phyloP scores from a whole-genome alignment of 2,329 filamentous ascomycete genomes.

The Purpureocillium takamizusanense region DNA sequence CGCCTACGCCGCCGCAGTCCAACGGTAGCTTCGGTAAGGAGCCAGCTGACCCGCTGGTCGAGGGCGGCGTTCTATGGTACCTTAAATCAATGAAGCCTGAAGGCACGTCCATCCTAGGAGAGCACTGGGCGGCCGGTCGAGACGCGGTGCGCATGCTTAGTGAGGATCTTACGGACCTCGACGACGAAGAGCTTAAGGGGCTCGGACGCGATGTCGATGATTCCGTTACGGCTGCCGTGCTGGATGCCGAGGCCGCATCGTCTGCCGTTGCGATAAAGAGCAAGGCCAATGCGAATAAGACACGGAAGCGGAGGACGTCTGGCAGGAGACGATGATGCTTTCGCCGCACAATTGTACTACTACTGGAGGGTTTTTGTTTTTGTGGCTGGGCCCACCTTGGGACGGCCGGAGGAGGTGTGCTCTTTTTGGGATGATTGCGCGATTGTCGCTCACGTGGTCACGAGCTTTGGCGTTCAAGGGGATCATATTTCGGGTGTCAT shows the following conservation, averaged over 20 bases:
- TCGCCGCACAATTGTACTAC: too few relatives aligned
- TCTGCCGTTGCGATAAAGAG: conserved; percentile 14
- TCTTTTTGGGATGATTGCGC: too few relatives aligned
- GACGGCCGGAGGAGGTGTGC: too few relatives aligned
- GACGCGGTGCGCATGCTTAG: conserved; percentile 62
- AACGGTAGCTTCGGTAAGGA: conserved; percentile 47
- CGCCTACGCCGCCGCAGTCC: conserved; percentile 60
- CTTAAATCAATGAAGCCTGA: conserved; percentile 68
- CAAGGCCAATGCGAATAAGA: conserved; percentile 13
- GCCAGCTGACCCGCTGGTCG: conserved; percentile 44
- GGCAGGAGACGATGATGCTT: conserved; percentile 20
- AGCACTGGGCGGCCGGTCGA: conserved; percentile 54
- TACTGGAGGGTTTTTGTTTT: too few relatives aligned
- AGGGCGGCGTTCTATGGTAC: conserved; percentile 85
- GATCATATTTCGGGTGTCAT: too few relatives aligned
- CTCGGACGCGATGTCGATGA: conserved; percentile 47
- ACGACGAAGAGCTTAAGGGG: conserved; percentile 79
- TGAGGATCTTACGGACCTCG: conserved; percentile 84
- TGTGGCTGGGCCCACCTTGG: too few relatives aligned
- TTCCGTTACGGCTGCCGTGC: conserved; percentile 15
- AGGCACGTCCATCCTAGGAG: conserved; percentile 72
- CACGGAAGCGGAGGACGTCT: conserved; percentile 25
- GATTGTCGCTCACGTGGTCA: too few relatives aligned
- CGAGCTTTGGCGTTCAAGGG: too few relatives aligned
- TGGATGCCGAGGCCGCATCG: conserved; percentile 14